Evolutionary conservation across 169 alveolate genomes (phyloP), one percentile per base, ranked within the genome.

Genomic region (Amoebophrya sp.): DNA sequence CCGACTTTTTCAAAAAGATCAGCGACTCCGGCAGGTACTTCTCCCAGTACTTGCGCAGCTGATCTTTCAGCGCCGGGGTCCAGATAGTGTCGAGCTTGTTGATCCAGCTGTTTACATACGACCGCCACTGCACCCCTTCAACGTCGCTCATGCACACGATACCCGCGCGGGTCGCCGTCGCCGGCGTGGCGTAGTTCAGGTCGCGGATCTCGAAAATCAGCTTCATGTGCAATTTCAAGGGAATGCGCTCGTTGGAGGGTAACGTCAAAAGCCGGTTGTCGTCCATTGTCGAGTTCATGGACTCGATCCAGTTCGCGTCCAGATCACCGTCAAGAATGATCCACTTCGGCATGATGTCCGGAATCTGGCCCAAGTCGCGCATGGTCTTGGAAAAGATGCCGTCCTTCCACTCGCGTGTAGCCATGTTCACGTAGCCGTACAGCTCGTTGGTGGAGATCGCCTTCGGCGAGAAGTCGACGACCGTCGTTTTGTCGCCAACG

Each of bases 151-250:
- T 96, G 92, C 95, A 98, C 48, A 98, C 96, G 92, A 98, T 97
- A 93, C 99, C 99, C 31, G 99, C 99, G 91, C 99, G 94, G 42
- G 99, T 96, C 45, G 97, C 98, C 26, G 99, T 98, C 88, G 99
- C 99, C n/a, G 98, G 98, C 29, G 99, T 96, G 67, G 99, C 99
- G 94, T 95, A 98, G 94, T 96, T 95, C 92, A 98, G 95, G 94
- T 98, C 99, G 90, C 99, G 96, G 91, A 98, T 97, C 95, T 98
- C 99, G 95, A 98, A 98, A 93, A 98, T 94, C 96, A 97, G 94
- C 95, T 98, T 97, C 99, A 98, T 98, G 93, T 97, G 98, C 90
- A 97, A 97, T 94, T 96, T 96, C 91, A 98, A 95, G 31, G 97
- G 97, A 88, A 98, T 98, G 89, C 99, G 96, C 90, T 98, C 99